Evolutionary conservation across 2,329 filamentous ascomycete genomes (phyloP), one percentile per base, ranked within the genome.

Genomic region (Knufia petricola): DNA sequence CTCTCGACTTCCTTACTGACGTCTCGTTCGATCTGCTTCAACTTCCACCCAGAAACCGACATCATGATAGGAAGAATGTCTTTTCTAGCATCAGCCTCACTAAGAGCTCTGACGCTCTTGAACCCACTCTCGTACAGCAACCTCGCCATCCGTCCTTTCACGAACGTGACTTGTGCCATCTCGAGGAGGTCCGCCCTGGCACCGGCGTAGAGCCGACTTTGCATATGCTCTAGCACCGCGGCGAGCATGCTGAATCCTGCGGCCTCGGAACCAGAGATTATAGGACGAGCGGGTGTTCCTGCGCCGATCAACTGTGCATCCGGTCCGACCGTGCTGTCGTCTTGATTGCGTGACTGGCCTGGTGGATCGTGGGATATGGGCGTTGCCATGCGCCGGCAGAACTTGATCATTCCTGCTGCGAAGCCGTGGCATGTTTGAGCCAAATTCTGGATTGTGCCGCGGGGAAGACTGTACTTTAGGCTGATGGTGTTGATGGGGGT

Each of bases 71-170:
- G 82, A 1, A 87, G 69, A 20, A 88, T 68, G 53, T 85, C 83
- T 51, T 74, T 74, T 51, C 74, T 74, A 0, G 80, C 74, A 52
- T 84, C 76, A 0, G 84, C 82, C 55, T 84, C 84, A 3, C 84
- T 82, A 41, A 89, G 69, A 2, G 77, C 72, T 30, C 79, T 78
- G 23, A 87, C 68, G 20, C 76, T 82, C 58, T 78, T 81, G 59
- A 84, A 84, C 1, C 85, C 85, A 61, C 84, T 87, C 49, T 88
- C 85, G 72, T 84, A 85, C 52, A 89, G 83, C 4, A 87, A 71
- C 12, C 72, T 75, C 60, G 85, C 85, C 12, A 84, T 88, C 48
- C 82, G 78, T 59, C 83, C 86, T 63, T 89, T 88, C 57, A 89
- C 76, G 59, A 82, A 87, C 0, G 82, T 79, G 34, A 88, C 79